Evolutionary conservation across 495 filamentous ascomycete genomes (phyloP), one percentile per base, ranked within the genome.

Genomic region (Monascus purpureus): DNA sequence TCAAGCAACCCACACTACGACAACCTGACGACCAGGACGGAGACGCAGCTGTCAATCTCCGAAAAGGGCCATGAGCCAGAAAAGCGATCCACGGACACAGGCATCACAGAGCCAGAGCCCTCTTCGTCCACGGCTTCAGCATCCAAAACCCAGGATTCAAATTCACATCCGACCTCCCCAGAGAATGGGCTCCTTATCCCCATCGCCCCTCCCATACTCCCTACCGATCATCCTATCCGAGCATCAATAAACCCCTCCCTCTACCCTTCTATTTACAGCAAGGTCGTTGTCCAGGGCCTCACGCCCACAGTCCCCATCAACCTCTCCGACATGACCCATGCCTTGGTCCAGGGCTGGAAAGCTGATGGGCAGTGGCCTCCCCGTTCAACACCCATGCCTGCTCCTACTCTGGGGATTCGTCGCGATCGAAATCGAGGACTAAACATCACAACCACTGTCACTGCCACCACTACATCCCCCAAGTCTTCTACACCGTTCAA

Each of bases 281-380:
- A 93, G 49, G 74, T 93, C 31, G 69, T 95, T 23, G 43, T 82
- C 3, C 74, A 90, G 42, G 67, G 67, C 12, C 67, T 83, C 37
- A 77, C 82, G 1, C 87, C 90, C 0, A 73, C 73, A 1, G 73
- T 92, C 7, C 90, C 90, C 11, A 77, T 97, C 37, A 93, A 93
- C 43, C 70, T 97, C 4, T 52, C 64, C 20, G 80, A 92, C 45
- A 68, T 95, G 47, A 73, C 78, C 14, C 67, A 73, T n/a, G 70
- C 81, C 17, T 77, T 88, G 43, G 86, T 96, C 2, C 68, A 77
- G 25, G 90, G 90, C 19, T 96, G 90, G 90, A 88, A 92, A 52
- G 68, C 79, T 26, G 86, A 92, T 46, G 90, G 85, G 13, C 80
- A 93, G 47, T 97, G 90, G 90, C 90, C 90, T 1, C 83, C 9